phyloP scores from a whole-genome alignment of 2,329 filamentous ascomycete species.

The Talaromyces rugulosus region DNA sequence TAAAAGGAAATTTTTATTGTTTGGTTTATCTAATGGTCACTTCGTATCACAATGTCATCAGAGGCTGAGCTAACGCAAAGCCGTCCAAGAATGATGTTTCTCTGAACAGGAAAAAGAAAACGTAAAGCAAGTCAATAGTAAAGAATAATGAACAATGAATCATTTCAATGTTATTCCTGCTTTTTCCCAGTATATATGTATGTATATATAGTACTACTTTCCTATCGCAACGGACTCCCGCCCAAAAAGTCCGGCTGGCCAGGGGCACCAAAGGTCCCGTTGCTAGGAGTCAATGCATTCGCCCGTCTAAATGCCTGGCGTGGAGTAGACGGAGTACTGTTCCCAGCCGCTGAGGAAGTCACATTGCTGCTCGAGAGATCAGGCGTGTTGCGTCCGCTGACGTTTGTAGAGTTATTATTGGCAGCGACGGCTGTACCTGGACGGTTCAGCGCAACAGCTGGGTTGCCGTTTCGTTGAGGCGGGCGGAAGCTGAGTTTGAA shows the following conservation, averaged over 20 bases:
- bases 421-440: conserved; percentile 34
- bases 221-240: conserved; percentile 35
- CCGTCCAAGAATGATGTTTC: not conserved
- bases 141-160: not conserved
- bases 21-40: not conserved
- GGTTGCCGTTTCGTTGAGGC: conserved; percentile 39
- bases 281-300: conserved; percentile 39
- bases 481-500: conserved; percentile 57
- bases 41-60: not conserved
- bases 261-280: conserved; percentile 36
- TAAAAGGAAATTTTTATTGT: not conserved
- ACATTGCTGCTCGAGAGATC: conserved; percentile 19
- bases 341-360: conserved; percentile 6
- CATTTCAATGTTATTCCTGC: not conserved
- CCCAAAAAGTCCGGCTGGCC: conserved; percentile 35
- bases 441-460: conserved; percentile 24
- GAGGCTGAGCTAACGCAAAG: not conserved
- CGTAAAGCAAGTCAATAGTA: not conserved
- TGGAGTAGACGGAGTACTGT: conserved; percentile 38
- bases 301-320: conserved; percentile 39
- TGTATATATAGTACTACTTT: not conserved
- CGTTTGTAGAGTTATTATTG: conserved; percentile 25
- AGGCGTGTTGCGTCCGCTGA: conserved; percentile 39
- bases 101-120: not conserved
- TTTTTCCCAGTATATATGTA: not conserved